These are phyloP conservation scores for Macrolepiota fuliginosa DNA, from an alignment of 768 basidiomycete species.

Conservation along the genomic window DNA sequence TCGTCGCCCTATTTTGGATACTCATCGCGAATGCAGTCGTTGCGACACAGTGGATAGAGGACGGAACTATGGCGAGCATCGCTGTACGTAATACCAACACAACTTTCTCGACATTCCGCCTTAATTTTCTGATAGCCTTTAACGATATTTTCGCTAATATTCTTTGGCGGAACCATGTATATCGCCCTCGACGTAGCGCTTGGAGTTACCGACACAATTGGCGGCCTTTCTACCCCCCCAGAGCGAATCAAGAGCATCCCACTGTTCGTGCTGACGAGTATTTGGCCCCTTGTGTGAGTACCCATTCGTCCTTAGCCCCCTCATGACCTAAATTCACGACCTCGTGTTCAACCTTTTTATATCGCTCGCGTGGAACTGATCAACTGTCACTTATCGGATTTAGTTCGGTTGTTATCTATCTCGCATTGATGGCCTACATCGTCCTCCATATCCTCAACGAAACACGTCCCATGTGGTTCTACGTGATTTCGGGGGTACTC, in stretches of 20 bases:
- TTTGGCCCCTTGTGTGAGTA: constrained; percentile 31
- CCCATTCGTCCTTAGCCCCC: neutral
- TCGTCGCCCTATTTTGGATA: constrained; percentile 78
- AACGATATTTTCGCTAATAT: constrained; percentile 47
- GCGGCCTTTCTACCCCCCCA: constrained; percentile 54
- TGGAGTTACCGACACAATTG: constrained; percentile 58
- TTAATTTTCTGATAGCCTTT: constrained; percentile 51
- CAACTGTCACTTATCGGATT: neutral
- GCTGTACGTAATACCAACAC: constrained; percentile 44
- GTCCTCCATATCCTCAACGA: constrained; percentile 77
- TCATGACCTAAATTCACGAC: neutral
- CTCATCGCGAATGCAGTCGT: constrained; percentile 75
- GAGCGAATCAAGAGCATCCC: constrained; percentile 59
- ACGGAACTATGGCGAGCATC: constrained; percentile 72
- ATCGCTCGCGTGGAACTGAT: constrained; percentile 4
- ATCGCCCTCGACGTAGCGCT: constrained; percentile 83
- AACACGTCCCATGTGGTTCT: constrained; percentile 76
- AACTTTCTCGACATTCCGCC: neutral
- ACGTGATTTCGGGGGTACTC: constrained; percentile 66
- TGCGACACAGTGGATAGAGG: constrained; percentile 90
- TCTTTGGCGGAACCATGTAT: constrained; percentile 76
- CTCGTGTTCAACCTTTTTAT: neutral
- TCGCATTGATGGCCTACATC: constrained; percentile 77
- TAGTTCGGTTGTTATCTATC: constrained; percentile 56
- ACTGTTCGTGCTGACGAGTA: constrained; percentile 66